phyloP scores from a whole-genome alignment of 2,329 filamentous ascomycete species.

The Metarhizium sp. region DNA sequence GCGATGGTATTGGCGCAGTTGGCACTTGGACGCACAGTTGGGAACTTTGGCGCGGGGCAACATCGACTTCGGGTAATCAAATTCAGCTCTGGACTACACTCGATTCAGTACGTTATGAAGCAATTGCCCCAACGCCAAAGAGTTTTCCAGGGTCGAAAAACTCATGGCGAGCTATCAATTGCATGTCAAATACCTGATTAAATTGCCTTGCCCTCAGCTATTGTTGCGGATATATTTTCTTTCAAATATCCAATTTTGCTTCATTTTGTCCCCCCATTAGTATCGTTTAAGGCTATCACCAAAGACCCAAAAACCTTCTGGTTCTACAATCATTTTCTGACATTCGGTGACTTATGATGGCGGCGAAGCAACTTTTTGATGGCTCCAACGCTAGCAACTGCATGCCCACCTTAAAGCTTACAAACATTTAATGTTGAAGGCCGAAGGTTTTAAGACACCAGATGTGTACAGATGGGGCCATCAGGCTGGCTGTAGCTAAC shows the following conservation, averaged over 20 bases:
- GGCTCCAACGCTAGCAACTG: no score
- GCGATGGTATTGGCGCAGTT: background rate
- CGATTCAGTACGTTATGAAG: background rate
- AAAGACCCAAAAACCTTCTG: background rate
- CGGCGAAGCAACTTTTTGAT: no score
- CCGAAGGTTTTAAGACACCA: no score
- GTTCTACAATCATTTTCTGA: background rate
- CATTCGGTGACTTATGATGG: background rate
- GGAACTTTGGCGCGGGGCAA: background rate
- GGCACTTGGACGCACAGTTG: background rate
- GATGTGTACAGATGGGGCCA: no score
- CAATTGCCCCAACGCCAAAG: background rate
- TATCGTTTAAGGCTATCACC: background rate
- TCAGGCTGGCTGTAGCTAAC: no score
- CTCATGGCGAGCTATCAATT: background rate
- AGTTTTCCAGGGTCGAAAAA: background rate
- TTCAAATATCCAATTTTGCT: background rate
- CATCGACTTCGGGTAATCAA: background rate
- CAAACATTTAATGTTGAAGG: no score
- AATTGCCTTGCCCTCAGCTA: background rate
- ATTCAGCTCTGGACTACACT: background rate
- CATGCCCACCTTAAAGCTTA: no score
- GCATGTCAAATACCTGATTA: background rate
- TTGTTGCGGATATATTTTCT: background rate
- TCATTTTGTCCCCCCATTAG: background rate